Evolutionary conservation across 352 stramenopile species (phyloP), one percentile per base, ranked within the genome.

Genomic region (Globisporangium sylvaticum): DNA sequence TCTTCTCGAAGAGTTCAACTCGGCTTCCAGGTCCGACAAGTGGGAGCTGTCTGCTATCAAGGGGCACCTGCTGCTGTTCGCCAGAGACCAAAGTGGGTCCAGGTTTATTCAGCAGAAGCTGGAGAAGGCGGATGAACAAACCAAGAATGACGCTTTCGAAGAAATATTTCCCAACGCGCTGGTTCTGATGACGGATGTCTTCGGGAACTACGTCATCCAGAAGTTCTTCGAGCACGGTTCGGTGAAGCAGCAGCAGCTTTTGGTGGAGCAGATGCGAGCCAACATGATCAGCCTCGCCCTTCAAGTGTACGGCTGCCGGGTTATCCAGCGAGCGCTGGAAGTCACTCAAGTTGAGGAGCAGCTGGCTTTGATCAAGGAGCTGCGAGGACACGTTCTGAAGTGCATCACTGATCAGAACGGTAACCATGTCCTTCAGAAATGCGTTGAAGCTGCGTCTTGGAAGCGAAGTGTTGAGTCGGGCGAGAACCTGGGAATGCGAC

Each of bases 161-260:
- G 90, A 97, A 61, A 82, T 96, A n/a, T 90, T 83, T 29, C 84
- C 85, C 12, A 83, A 91, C 44, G 88, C 83, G 18, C 75, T 96
- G 22, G 32, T 80, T 52, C 69, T 97, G 52, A 97, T 97, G 90
- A 93, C 84, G 32, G 89, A 97, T 63, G 96, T 99, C 7, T 99
- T 99, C 76, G 97, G 97, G 20, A 99, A 99, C 76, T 99, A 99
- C 69, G 97, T 99, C 29, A 97, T 99, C 44, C 97, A 99, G 76
- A 99, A 99, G 70, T 89, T 99, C 37, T 93, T 98, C 65, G 94
- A 98, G 61, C 96, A 98, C 77, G 96, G 96, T 29, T 97, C 81
- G 7, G 39, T 79, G 22, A 78, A 95, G 20, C 93, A 98, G 66
- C 90, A 97, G 57, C 81, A 90, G 42, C 65, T 91, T 34, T 77